Percentiles rank a stretch among this genome's conserved stretches.
These are phyloP conservation scores for Plectranthus barbatus DNA, from an alignment of 257 asterid genomes.

Conservation along the genomic window DNA sequence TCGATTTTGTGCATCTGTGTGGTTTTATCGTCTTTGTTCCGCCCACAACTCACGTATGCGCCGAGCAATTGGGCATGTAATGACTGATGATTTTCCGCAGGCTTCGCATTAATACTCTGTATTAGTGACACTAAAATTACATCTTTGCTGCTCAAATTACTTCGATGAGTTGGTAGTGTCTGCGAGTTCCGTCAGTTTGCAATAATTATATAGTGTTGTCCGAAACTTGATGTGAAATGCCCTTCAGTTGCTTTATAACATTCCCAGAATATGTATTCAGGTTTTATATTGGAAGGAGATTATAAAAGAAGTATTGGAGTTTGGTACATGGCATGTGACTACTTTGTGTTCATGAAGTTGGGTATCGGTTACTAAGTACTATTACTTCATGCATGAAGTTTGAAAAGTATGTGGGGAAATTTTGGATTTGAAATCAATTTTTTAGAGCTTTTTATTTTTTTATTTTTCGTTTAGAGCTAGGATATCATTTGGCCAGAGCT, in stretches of 20 bases:
- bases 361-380: not conserved
- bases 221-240: not conserved
- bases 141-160: not conserved
- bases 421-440: not conserved
- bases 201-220: not conserved
- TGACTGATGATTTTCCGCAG: conserved; percentile 5
- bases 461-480: not conserved
- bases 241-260: not conserved
- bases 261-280: conserved; percentile 3
- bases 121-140: not conserved
- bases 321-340: not conserved
- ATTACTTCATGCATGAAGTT: not conserved
- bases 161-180: not conserved
- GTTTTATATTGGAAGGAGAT: conserved; percentile 7
- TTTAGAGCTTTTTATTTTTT: not conserved
- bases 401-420: not conserved
- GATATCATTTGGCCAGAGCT: not conserved
- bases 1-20: conserved; percentile 9
- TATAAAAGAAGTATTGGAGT: not conserved
- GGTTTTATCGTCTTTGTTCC: not conserved
- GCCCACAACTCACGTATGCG: not conserved
- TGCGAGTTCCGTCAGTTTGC: not conserved
- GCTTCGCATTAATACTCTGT: conserved; percentile 1
- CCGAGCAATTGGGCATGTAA: conserved; percentile 15
- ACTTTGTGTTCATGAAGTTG: conserved; percentile 1